A percentile compares a stretch with the other conserved stretches of the same genome.
Evolutionary conservation across 495 filamentous ascomycete genomes (phyloP).

Genomic region (Daldinia vernicosa): DNA sequence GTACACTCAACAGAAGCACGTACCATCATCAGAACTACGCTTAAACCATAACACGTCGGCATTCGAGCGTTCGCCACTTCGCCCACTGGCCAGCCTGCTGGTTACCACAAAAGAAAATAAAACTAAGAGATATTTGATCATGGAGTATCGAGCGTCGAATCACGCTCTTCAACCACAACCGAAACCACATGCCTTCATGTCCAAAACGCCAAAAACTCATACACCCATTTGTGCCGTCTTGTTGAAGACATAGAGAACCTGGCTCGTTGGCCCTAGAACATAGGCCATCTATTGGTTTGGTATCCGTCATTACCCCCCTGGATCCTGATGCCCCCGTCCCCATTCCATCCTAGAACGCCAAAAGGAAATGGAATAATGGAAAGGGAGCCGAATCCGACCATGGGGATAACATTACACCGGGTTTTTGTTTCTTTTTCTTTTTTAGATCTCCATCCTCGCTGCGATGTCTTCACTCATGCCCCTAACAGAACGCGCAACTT

Average conservation of each 20-base stretch:
- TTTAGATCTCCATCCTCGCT: slow-evolving; percentile 71
- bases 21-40: background rate
- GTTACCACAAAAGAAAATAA: background rate
- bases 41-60: background rate
- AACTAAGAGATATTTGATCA: background rate
- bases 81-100: background rate
- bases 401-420: background rate
- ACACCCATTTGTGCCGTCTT: slow-evolving; percentile 18
- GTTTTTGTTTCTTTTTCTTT: no score
- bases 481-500: slow-evolving; percentile 62
- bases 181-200: slow-evolving; percentile 1
- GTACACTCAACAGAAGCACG: background rate
- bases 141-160: slow-evolving; percentile 32
- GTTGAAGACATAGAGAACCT: slow-evolving; percentile 31
- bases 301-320: slow-evolving; percentile 9
- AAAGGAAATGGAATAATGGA: slow-evolving; percentile 19
- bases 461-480: slow-evolving; percentile 80
- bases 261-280: background rate
- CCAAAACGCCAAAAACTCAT: slow-evolving; percentile 31
- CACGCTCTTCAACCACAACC: slow-evolving; percentile 16
- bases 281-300: background rate
- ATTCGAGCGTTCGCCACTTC: background rate
- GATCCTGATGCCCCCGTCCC: slow-evolving; percentile 3
- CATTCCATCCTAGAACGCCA: slow-evolving; percentile 32
- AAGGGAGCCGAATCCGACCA: slow-evolving; percentile 7